Evolutionary conservation across 306 rosid species (phyloP).

Genomic region (Aeschynomene evenia): DNA sequence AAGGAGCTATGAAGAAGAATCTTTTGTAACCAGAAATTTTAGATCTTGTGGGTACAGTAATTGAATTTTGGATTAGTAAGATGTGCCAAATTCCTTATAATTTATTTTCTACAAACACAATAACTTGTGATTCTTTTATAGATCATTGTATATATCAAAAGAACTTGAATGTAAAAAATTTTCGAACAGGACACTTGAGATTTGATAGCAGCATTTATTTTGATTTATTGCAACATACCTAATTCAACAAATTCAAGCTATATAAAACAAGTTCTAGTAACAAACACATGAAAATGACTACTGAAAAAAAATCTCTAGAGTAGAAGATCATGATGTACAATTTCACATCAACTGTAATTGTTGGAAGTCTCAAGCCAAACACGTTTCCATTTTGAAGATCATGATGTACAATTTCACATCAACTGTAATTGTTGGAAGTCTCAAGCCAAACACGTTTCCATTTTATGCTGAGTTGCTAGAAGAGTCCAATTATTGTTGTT

Average conservation of each 20-base stretch:
- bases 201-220: not conserved
- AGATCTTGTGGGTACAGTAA: too few species aligned
- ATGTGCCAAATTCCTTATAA: too few species aligned
- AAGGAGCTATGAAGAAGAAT: too few species aligned
- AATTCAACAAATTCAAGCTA: slow-evolving; percentile 6
- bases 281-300: not conserved
- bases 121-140: too few species aligned
- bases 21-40: too few species aligned
- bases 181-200: not conserved
- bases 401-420: not conserved
- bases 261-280: not conserved
- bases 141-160: too few species aligned
- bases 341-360: not conserved
- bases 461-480: slow-evolving; percentile 13
- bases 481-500: slow-evolving; percentile 25
- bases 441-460: slow-evolving; percentile 27
- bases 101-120: too few species aligned
- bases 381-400: slow-evolving; percentile 4
- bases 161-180: too few species aligned
- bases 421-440: not conserved
- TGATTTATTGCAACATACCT: not conserved
- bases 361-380: slow-evolving; percentile 19
- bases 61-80: not conserved
- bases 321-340: not conserved
- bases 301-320: not conserved